Evolutionary conservation across 2,329 filamentous ascomycete genomes (phyloP).

Genomic region (Colletotrichum shisoi): DNA sequence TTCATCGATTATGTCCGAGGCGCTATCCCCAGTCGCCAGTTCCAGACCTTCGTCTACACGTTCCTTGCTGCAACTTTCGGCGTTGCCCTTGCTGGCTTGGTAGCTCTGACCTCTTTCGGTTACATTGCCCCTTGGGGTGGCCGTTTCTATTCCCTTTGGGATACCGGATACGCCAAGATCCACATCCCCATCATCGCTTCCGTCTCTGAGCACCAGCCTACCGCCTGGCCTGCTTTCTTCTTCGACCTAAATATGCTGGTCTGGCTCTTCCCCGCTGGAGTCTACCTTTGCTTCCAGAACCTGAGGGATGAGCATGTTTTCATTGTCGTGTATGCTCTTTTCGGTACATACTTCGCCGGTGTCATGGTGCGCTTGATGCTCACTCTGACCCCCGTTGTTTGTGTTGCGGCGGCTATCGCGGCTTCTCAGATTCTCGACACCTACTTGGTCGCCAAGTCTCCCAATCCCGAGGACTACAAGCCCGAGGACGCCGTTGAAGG

Average conservation of each 20-base stretch:
- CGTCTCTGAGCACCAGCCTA: slow-evolving; percentile 99
- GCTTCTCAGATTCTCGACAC: slow-evolving; percentile 87
- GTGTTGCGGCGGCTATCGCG: slow-evolving; percentile 89
- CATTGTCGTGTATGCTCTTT: slow-evolving; percentile 94
- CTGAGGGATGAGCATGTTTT: slow-evolving; percentile 97
- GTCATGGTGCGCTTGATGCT: slow-evolving; percentile 99
- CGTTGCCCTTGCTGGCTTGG: slow-evolving; percentile 75
- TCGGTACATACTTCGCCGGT: slow-evolving; percentile 96
- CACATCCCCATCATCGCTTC: slow-evolving; percentile 99
- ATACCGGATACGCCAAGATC: slow-evolving; percentile 98
- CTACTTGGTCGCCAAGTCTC: slow-evolving; percentile 75
- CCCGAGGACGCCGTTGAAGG: slow-evolving; percentile 58
- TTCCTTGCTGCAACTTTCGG: slow-evolving; percentile 78
- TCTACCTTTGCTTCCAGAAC: slow-evolving; percentile 96
- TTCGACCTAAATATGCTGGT: slow-evolving; percentile 98
- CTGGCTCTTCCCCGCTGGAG: slow-evolving; percentile 98
- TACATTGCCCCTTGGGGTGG: slow-evolving; percentile 97
- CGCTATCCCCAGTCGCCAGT: slow-evolving; percentile 91
- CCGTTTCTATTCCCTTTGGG: slow-evolving; percentile 99
- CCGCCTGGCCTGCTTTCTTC: slow-evolving; percentile 98
- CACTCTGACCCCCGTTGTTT: slow-evolving; percentile 94
- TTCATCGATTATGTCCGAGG: slow-evolving; percentile 90
- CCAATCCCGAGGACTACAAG: slow-evolving; percentile 54
- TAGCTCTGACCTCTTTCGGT: slow-evolving; percentile 85
- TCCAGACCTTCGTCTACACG: slow-evolving; percentile 84